Conservation (phyloP, 2,329 filamentous ascomycete genomes). For the Cytospora piceicola region DNA sequence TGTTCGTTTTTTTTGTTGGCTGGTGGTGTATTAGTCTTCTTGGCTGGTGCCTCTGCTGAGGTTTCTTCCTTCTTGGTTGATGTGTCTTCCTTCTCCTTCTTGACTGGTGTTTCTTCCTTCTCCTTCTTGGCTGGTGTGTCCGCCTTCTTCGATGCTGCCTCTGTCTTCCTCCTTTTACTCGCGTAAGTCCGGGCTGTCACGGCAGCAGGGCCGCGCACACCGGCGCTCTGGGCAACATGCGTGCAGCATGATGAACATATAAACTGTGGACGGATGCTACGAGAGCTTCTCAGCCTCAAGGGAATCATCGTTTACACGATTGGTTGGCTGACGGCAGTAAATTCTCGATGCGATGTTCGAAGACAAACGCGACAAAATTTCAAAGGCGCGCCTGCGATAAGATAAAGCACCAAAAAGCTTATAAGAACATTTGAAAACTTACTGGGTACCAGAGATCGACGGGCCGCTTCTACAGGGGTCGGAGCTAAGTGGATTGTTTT, state of each 20-base stretch:
- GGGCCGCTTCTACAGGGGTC: conserved; percentile 20
- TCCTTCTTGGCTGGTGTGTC: not conserved
- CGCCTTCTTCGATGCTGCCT: not conserved
- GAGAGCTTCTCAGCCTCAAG: conserved; percentile 24
- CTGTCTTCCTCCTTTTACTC: conserved; percentile 5
- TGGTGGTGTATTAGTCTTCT: not conserved
- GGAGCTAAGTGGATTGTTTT: not conserved
- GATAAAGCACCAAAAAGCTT: conserved; percentile 13
- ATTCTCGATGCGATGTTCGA: conserved; percentile 7
- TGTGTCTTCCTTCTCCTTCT: not conserved
- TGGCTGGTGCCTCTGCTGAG: not conserved
- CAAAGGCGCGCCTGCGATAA: conserved; percentile 18
- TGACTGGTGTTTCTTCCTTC: not conserved
- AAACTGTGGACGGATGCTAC: conserved; percentile 19
- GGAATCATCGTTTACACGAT: conserved; percentile 27
- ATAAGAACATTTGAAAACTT: not conserved
- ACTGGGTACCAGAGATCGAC: not conserved
- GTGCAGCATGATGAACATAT: conserved; percentile 15
- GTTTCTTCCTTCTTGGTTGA: not conserved
- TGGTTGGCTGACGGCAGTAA: conserved; percentile 2
- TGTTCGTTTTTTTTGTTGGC: not conserved
- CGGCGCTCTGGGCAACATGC: conserved; percentile 13
- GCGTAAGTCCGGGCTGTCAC: conserved; percentile 15
- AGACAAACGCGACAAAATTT: conserved; percentile 9
- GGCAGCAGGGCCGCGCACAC: conserved; percentile 4